These are phyloP conservation scores for Ambrosia hybrid DNA, from an alignment of 140 eudicot genomes.

Conservation along the genomic window DNA sequence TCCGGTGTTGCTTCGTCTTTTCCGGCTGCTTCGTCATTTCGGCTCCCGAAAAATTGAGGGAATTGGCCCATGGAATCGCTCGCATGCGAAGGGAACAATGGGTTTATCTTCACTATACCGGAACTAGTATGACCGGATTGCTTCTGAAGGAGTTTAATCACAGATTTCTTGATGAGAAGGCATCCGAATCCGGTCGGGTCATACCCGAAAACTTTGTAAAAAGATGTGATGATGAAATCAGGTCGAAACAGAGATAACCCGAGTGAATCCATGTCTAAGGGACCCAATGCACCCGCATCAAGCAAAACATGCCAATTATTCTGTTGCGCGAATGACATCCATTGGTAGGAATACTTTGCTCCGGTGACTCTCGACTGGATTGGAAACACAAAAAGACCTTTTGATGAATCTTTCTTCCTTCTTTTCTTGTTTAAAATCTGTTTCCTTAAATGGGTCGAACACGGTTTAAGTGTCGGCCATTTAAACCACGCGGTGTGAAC, in stretches of 20 bases:
- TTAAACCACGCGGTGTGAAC: conserved; percentile 56
- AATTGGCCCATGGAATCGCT: conserved; percentile 43
- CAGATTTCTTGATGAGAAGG: conserved; percentile 49
- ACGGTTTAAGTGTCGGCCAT: conserved; percentile 67
- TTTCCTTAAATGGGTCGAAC: conserved; percentile 54
- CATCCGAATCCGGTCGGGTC: conserved; percentile 63
- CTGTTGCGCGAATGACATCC: conserved; percentile 71
- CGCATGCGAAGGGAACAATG: conserved; percentile 38
- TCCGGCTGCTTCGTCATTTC: conserved; percentile 52
- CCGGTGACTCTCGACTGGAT: conserved; percentile 76
- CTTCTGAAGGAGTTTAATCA: conserved; percentile 32
- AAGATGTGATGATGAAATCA: conserved; percentile 51
- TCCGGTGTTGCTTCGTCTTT: conserved; percentile 50
- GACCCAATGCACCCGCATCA: conserved; percentile 78
- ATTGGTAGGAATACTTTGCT: conserved; percentile 60
- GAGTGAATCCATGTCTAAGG: conserved; percentile 66
- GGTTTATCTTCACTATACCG: conserved; percentile 61
- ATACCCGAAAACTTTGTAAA: conserved; percentile 52
- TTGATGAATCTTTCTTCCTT: conserved; percentile 48
- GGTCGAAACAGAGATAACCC: conserved; percentile 59
- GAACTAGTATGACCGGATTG: conserved; percentile 42
- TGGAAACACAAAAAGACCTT: conserved; percentile 68
- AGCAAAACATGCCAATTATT: conserved; percentile 74
- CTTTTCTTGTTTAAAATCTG: conserved; percentile 45
- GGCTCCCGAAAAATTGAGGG: conserved; percentile 26